phyloP scores from a whole-genome alignment of 192 early-diverging fungal genomes.

The Umbelopsis sp. region DNA sequence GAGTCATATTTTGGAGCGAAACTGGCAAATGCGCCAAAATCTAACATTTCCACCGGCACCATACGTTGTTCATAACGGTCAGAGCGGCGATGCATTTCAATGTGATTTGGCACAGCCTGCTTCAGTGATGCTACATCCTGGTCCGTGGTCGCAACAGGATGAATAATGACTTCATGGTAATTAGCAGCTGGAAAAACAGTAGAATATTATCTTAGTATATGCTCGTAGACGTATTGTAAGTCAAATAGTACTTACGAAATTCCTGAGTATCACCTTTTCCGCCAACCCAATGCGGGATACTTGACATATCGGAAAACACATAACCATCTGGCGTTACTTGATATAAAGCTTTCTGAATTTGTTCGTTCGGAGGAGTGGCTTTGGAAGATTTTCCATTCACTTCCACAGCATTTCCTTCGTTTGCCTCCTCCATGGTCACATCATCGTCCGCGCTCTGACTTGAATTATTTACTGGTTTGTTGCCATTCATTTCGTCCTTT shows the following conservation, averaged over 20 bases:
- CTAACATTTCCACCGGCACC: slow-evolving; percentile 47
- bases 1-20: slow-evolving; percentile 60
- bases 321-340: slow-evolving; percentile 49
- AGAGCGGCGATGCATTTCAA: background rate
- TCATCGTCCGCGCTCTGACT: background rate
- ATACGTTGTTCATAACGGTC: slow-evolving; percentile 33
- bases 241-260: slow-evolving; percentile 22
- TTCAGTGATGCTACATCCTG: slow-evolving; percentile 37
- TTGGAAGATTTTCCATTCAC: background rate
- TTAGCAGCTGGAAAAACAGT: slow-evolving; percentile 31
- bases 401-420: background rate
- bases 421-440: slow-evolving; percentile 4
- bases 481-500: too few relatives aligned
- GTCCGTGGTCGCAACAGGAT: slow-evolving; percentile 20
- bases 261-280: slow-evolving; percentile 27
- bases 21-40: slow-evolving; percentile 51
- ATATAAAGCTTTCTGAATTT: slow-evolving; percentile 39
- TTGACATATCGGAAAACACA: slow-evolving; percentile 44
- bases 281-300: slow-evolving; percentile 9
- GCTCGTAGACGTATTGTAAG: background rate
- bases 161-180: slow-evolving; percentile 40
- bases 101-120: slow-evolving; percentile 23
- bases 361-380: background rate
- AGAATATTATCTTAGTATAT: slow-evolving; percentile 22
- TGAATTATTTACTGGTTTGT: background rate